Evolutionary conservation across 2,329 filamentous ascomycete genomes (phyloP).

Genomic region (Thermomyces lanuginosus): DNA sequence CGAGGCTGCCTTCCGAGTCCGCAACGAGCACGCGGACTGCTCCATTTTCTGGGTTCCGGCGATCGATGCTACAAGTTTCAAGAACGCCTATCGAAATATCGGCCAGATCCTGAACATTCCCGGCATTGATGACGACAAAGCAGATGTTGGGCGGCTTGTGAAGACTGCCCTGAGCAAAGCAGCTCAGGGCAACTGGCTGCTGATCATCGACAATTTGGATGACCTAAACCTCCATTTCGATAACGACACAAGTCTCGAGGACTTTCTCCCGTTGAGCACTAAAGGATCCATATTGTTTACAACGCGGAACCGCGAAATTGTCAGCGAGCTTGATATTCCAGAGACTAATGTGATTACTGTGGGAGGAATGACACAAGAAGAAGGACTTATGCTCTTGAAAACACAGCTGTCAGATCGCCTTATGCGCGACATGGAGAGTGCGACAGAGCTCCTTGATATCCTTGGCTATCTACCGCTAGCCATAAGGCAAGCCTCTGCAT

Average conservation of each 20-base stretch:
- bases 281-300: constrained; percentile 13
- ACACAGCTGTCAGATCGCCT: constrained; percentile 1
- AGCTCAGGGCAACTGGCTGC: constrained; percentile 8
- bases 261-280: constrained; percentile 9
- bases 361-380: constrained; percentile 4
- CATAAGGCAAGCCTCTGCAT: constrained; percentile 9
- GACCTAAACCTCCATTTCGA: constrained; percentile 10
- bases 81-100: constrained; percentile 2
- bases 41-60: constrained; percentile 5
- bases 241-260: constrained; percentile 5
- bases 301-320: constrained; percentile 7
- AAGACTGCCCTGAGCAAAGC: constrained; percentile 4
- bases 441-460: constrained; percentile 3
- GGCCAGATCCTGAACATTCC: constrained; percentile 11
- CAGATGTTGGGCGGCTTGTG: constrained; percentile 4
- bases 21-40: neutral
- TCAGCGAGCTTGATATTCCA: constrained; percentile 6
- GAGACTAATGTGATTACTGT: constrained; percentile 6
- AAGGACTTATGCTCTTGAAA: constrained; percentile 4
- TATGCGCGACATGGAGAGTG: neutral
- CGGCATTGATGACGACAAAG: constrained; percentile 2
- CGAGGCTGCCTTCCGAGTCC: constrained; percentile 6
- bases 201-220: constrained; percentile 12
- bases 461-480: constrained; percentile 9
- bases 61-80: neutral